Percentiles rank a stretch among this genome's conserved stretches.
Conservation (phyloP, 441 rosid genomes). For the Populus hybrid region DNA sequence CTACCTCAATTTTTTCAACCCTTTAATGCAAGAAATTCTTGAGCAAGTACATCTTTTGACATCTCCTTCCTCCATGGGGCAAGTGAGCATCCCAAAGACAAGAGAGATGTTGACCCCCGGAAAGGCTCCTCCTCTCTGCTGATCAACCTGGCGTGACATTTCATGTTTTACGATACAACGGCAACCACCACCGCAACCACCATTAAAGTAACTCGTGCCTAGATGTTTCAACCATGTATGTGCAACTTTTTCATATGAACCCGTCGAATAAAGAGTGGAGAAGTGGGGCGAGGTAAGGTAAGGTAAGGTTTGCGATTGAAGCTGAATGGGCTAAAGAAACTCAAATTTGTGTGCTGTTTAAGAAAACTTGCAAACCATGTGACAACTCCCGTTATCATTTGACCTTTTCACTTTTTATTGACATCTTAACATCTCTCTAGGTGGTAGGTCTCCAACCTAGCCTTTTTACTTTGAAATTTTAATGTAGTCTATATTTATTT, state of each 20-base stretch:
- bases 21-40: neutral
- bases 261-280: neutral
- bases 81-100: neutral
- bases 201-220: neutral
- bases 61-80: neutral
- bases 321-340: neutral
- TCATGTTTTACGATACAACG: neutral
- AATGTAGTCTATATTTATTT: no score
- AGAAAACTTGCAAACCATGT: constrained; percentile 8
- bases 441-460: constrained; percentile 8
- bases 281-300: neutral
- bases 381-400: constrained; percentile 16
- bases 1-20: constrained; percentile 5
- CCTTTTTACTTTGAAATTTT: neutral
- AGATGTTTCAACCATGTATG: neutral
- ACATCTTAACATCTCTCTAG: constrained; percentile 9
- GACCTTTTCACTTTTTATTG: constrained; percentile 9
- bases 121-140: neutral
- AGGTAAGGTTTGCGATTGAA: neutral
- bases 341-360: constrained; percentile 5
- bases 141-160: neutral
- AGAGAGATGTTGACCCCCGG: neutral
- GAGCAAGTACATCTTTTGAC: neutral
- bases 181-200: neutral
- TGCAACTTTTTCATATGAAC: neutral